Conservation (phyloP, 2,329 filamentous ascomycete species). For the Fusarium sp. region DNA sequence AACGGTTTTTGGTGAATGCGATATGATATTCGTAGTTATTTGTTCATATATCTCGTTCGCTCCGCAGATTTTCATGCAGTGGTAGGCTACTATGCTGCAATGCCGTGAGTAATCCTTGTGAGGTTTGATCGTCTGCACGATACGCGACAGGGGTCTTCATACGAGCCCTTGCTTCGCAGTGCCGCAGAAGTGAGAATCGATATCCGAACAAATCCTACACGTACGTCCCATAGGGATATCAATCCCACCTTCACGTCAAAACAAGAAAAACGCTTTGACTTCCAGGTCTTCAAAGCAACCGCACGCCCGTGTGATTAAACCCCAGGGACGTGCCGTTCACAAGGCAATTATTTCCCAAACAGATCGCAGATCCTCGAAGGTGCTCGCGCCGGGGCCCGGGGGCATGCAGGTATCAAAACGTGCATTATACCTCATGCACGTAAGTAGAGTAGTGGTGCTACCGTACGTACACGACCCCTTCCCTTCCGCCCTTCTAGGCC, state of each 20-base stretch:
- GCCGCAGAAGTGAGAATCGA: background rate
- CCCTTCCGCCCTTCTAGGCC: background rate
- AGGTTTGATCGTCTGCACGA: slow-evolving; percentile 18
- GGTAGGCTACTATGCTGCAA: background rate
- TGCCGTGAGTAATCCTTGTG: slow-evolving; percentile 1
- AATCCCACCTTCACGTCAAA: slow-evolving; percentile 7
- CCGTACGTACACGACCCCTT: background rate
- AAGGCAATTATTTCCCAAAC: background rate
- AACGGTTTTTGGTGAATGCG: background rate
- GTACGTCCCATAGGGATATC: background rate
- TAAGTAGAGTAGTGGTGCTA: slow-evolving; percentile 7
- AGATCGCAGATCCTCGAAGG: background rate
- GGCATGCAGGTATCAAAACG: slow-evolving; percentile 9
- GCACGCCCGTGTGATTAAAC: background rate
- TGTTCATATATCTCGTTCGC: background rate
- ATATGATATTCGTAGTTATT: background rate
- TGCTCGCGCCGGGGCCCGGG: background rate
- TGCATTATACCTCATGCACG: slow-evolving; percentile 15
- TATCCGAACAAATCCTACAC: background rate
- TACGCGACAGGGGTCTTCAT: slow-evolving; percentile 24
- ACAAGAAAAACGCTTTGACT: slow-evolving; percentile 17
- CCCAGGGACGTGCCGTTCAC: slow-evolving; percentile 4
- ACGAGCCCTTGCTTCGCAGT: background rate
- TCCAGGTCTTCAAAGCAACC: background rate
- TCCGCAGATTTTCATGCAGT: background rate